Percentiles rank a stretch among this genome's conserved stretches.
phyloP scores from a whole-genome alignment of 2,329 filamentous ascomycete genomes.

The Nemania sp. region DNA sequence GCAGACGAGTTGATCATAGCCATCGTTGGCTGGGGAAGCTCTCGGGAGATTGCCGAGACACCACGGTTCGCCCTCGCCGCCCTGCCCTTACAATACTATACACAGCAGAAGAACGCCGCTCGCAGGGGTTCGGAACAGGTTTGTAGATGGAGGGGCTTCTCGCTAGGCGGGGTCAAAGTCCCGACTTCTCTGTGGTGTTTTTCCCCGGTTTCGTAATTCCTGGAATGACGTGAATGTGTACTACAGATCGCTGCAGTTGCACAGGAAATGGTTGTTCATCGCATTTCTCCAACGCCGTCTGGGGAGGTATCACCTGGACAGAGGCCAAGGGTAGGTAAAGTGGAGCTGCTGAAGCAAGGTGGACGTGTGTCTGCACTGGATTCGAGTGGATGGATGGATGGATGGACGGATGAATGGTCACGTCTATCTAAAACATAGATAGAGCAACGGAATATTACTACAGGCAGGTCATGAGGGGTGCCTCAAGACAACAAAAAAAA shows the following conservation, averaged over 20 bases:
- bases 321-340: neutral
- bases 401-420: neutral
- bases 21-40: conserved; percentile 38
- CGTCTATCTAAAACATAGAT: neutral
- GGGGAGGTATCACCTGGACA: neutral
- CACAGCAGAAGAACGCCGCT: conserved; percentile 19
- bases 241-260: conserved; percentile 25
- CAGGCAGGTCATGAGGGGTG: neutral
- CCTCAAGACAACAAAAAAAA: neutral
- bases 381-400: neutral
- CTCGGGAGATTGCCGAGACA: conserved; percentile 16
- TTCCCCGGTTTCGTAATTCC: no score
- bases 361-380: conserved; percentile 6
- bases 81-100: conserved; percentile 1
- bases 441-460: neutral
- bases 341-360: conserved; percentile 27
- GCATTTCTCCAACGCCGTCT: conserved; percentile 16
- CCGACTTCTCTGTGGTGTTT: conserved; percentile 1
- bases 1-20: conserved; percentile 65
- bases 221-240: no score
- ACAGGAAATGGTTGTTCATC: conserved; percentile 22
- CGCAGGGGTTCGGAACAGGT: conserved; percentile 15
- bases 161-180: neutral
- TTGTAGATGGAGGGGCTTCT: conserved; percentile 14
- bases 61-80: conserved; percentile 17